Percentiles rank a stretch among this genome's conserved stretches.
phyloP scores from a whole-genome alignment of 116 monocot species.

The Trichopus zeylanicus region DNA sequence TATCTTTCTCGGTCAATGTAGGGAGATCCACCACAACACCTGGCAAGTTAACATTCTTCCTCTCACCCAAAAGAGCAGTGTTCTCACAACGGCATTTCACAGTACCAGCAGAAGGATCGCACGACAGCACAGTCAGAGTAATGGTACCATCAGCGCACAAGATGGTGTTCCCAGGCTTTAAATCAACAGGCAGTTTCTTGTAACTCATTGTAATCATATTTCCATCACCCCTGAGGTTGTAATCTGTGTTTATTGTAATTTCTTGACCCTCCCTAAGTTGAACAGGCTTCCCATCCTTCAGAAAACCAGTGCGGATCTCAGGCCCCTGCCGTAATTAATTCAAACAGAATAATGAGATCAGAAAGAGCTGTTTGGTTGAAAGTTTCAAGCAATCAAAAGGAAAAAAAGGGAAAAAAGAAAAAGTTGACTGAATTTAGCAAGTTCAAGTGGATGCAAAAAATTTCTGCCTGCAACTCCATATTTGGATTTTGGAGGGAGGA shows the following conservation, averaged over 20 bases:
- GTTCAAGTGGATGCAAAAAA: background rate
- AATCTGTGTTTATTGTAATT: constrained; percentile 65
- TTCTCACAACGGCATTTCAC: constrained; percentile 78
- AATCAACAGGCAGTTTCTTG: constrained; percentile 70
- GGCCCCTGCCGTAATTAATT: constrained; percentile 47
- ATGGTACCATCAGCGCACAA: constrained; percentile 83
- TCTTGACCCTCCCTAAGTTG: constrained; percentile 74
- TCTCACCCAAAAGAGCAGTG: constrained; percentile 68
- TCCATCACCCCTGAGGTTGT: constrained; percentile 56
- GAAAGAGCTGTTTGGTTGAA: background rate
- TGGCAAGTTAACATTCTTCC: constrained; percentile 86
- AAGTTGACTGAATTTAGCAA: background rate
- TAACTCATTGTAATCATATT: constrained; percentile 80
- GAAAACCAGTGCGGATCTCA: constrained; percentile 82
- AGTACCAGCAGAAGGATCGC: constrained; percentile 51
- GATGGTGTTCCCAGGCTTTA: constrained; percentile 69
- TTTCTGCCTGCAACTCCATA: too few relatives aligned
- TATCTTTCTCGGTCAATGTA: constrained; percentile 80
- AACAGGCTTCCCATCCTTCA: constrained; percentile 79
- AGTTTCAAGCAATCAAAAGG: background rate
- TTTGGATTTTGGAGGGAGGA: background rate
- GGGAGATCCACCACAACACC: constrained; percentile 86
- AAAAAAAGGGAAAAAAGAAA: background rate
- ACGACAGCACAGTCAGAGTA: constrained; percentile 55
- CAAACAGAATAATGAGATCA: background rate